Evolutionary conservation across 2,329 filamentous ascomycete species (phyloP).

Genomic region (Botrytis paeoniae): DNA sequence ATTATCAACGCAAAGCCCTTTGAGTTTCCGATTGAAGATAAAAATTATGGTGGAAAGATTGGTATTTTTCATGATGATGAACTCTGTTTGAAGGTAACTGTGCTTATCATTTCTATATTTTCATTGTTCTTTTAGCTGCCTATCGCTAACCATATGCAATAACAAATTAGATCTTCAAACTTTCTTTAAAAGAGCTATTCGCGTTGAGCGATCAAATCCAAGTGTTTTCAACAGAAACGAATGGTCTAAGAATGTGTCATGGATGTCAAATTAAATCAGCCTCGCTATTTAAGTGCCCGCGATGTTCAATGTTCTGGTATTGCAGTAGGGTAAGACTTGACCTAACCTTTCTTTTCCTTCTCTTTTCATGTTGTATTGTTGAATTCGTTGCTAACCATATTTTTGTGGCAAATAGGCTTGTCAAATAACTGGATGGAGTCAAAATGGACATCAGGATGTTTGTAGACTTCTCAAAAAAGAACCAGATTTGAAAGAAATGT

Average conservation of each 20-base stretch:
- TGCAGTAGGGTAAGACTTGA: constrained; percentile 29
- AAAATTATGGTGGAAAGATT: not conserved
- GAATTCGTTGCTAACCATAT: constrained; percentile 19
- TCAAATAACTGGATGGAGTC: constrained; percentile 32
- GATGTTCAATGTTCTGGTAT: constrained; percentile 34
- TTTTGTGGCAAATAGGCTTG: constrained; percentile 26
- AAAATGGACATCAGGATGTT: constrained; percentile 34
- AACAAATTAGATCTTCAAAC: constrained; percentile 25
- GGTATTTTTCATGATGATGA: constrained; percentile 27
- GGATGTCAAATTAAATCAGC: constrained; percentile 26
- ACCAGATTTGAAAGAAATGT: constrained; percentile 32
- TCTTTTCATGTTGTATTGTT: not conserved
- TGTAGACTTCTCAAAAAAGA: constrained; percentile 35
- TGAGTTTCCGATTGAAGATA: constrained; percentile 17
- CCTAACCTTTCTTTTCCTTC: rapidly evolving
- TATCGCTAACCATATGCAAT: not conserved
- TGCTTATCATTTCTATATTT: not conserved
- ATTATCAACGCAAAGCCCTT: constrained; percentile 27
- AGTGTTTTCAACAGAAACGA: constrained; percentile 26
- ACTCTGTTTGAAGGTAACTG: constrained; percentile 28
- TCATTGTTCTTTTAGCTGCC: not conserved
- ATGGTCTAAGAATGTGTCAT: constrained; percentile 29
- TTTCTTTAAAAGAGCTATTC: constrained; percentile 25
- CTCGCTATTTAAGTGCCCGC: constrained; percentile 26
- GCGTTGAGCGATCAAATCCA: constrained; percentile 27